Conservation (phyloP, 257 asterid species). For the Euphrasia confusa region DNA sequence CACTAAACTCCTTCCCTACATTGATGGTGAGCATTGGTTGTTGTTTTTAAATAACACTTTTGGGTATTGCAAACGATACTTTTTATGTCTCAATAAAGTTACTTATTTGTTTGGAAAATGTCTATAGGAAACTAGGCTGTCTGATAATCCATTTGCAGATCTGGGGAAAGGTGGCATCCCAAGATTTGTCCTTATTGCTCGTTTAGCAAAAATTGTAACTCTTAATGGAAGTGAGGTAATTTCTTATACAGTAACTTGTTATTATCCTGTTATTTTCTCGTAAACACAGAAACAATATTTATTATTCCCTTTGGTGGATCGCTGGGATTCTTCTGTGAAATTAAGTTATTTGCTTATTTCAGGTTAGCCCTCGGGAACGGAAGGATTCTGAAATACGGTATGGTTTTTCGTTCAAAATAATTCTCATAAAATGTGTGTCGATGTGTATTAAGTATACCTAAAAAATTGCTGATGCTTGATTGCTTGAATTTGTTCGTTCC, state of each 20-base stretch:
- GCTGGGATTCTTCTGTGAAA: too few relatives aligned
- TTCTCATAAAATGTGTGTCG: neutral
- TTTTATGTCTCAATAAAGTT: constrained; percentile 7
- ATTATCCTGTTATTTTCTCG: constrained; percentile 1
- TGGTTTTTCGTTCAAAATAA: constrained; percentile 24
- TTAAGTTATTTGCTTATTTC: constrained; percentile 28
- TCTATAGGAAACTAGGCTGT: constrained; percentile 73
- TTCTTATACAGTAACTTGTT: constrained; percentile 18
- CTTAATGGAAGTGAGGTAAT: constrained; percentile 90
- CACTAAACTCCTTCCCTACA: constrained; percentile 72
- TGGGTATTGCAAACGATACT: neutral
- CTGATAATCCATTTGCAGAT: constrained; percentile 86
- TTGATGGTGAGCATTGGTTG: constrained; percentile 56
- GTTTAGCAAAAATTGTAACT: constrained; percentile 58
- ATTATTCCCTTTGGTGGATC: too few relatives aligned
- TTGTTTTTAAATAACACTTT: constrained; percentile 2
- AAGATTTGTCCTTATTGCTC: constrained; percentile 81
- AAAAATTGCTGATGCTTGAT: constrained; percentile 3
- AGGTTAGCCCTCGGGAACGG: constrained; percentile 85
- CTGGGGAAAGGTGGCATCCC: constrained; percentile 69
- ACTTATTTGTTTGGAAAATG: neutral
- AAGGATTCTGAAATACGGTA: constrained; percentile 97
- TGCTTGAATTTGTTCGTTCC: neutral
- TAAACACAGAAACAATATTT: too few relatives aligned
- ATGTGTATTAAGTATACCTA: constrained; percentile 2